Evolutionary conservation across 139 green algal species (phyloP), one percentile per base, ranked within the genome.

Genomic region (Bryopsis sp.): DNA sequence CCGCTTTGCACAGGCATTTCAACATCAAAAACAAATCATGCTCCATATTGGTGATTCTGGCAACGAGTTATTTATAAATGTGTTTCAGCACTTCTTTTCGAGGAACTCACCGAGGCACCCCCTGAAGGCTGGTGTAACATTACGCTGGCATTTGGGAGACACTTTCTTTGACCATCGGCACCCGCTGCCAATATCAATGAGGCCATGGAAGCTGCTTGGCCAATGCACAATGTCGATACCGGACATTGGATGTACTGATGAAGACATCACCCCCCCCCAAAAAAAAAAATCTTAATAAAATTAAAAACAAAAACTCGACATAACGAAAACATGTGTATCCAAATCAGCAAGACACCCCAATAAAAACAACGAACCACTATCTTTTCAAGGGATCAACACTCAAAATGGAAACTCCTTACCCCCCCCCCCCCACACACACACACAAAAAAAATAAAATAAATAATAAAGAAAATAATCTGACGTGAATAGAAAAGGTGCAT

Each of bases 91-190:
- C 46, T 39, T 39, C 29, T 35, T 48, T 22, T 31, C 38, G 31
- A 37, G 22, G 1, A 6, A 1, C 46, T 1, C 58, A 85, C 83
- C 81, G 84, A 74, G 3, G 85, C 82, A 0, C 86, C 90, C 0
- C 90, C 89, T 2, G 85, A 83, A 0, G 90, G 90, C 77, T 99
- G 94, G 73, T 99, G 94, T 62, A 99, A 63, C 94, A 99, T 99
- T 67, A 99, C 86, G 26, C 93, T 78, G 19, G 86, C 72, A 78
- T 99, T 88, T 19, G 94, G 94, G 37, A 98, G 81, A 29, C 77
- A 84, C 24, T 71, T 73, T 1, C 94, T 68, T 32, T 95, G 70
- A 0, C 91, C 90, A 8, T 68, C 48, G n/a, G 84, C 78, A 2
- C 90, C 90, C 24, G 87, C 86, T 5, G 87, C 79, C 3, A 98